Base-by-base conservation (phyloP, 306 rosid species). In the Castanea mollissima region DNA sequence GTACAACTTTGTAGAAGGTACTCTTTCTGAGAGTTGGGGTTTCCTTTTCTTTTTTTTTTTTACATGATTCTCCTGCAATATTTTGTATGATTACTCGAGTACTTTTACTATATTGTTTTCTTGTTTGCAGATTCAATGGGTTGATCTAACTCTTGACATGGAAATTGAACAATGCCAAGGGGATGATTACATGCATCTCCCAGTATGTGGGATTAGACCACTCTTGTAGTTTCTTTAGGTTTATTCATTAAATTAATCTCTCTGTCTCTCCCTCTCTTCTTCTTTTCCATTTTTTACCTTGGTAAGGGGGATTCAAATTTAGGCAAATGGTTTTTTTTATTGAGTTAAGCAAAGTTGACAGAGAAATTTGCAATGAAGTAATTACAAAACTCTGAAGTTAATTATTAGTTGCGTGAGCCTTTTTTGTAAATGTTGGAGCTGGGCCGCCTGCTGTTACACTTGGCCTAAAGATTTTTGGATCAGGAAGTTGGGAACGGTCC, bases 61-160 rank as follows among this genome's bases (percentile, higher is more conserved):
- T 74, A 80, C 70, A 54, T 74, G 57, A 56, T 75, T 73, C 38
- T 75, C 63, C 21, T 74, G 55, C 79, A 68, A 77, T 80, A 7
- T 55, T 81, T 83, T 84, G 49, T 71, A 44, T 73, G 72, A 69
- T 74, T 76, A 59, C 19, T 68, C 82, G 5, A 46, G 46, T 75
- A 55, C 73, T 34, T 80, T 78, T 55, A 12, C 46, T 12, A 21
- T 62, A 34, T 73, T 62, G 67, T 75, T 27, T 76, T 32, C 35
- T 25, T 74, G 5, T 84, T 63, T 80, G 74, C 85, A 93, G 98
- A 91, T 95, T 83, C 94, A 87, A 44, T 87, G 82, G 63, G 99
- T 95, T 23, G 99, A 95, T 85, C 99, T 98, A 67, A 91, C 98
- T 74, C 89, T 95, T 79, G 98, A 95, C 86, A 93, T 93, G 98